Evolutionary conservation across 345 rosid species (phyloP).

Genomic region (Populus deltoides): DNA sequence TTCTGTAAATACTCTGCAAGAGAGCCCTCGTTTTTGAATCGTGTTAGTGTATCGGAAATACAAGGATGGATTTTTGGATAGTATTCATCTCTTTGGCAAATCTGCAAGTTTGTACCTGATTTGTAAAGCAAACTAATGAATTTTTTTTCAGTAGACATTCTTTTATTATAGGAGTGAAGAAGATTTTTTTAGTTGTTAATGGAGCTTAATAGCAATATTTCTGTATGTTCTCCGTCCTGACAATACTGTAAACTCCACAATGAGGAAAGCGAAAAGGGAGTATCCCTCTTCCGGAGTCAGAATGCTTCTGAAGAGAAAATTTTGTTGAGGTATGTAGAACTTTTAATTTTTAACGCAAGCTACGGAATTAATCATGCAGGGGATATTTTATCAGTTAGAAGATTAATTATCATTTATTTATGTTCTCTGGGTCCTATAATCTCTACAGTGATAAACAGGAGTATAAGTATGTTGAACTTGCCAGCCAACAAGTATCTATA

Average conservation of each 20-base stretch:
- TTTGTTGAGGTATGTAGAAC: not conserved
- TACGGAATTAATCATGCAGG: not conserved
- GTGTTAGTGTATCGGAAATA: slow-evolving; percentile 9
- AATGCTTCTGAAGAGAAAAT: not conserved
- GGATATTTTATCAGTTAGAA: not conserved
- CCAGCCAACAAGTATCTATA: too few relatives aligned
- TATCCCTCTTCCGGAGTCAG: not conserved
- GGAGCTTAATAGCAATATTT: not conserved
- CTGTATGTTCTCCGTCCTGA: not conserved
- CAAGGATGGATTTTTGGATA: not conserved
- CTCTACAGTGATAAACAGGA: too few relatives aligned
- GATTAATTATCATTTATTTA: too few relatives aligned
- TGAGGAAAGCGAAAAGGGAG: not conserved
- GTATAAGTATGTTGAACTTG: too few relatives aligned
- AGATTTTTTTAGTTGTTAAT: not conserved
- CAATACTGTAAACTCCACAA: not conserved
- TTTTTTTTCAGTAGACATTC: not conserved
- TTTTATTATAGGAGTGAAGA: not conserved
- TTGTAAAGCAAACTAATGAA: not conserved
- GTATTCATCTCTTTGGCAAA: not conserved
- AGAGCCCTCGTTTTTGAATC: slow-evolving; percentile 6
- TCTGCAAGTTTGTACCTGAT: not conserved
- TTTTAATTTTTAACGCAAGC: not conserved
- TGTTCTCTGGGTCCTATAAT: too few relatives aligned
- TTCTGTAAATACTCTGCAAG: slow-evolving; percentile 17